Evolutionary conservation across 345 rosid genomes (phyloP).

Genomic region (Citrus mangshanensis): DNA sequence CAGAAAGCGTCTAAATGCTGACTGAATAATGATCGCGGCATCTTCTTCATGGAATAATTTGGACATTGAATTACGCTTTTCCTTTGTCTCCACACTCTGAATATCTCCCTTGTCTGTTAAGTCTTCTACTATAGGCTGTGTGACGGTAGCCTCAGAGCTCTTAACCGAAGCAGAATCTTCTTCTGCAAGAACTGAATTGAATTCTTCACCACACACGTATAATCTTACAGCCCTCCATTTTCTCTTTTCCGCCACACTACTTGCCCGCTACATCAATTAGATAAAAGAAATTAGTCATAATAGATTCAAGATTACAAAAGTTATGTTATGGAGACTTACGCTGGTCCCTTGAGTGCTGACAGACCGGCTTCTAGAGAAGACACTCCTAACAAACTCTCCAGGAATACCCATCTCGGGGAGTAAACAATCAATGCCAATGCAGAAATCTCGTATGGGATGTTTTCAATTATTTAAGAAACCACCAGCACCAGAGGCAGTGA

Average conservation of each 20-base stretch:
- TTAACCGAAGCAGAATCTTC: conserved; percentile 69
- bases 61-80: conserved; percentile 48
- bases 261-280: conserved; percentile 37
- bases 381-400: conserved; percentile 61
- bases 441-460: conserved; percentile 14
- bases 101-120: conserved; percentile 18
- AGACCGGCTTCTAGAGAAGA: conserved; percentile 64
- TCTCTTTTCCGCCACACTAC: conserved; percentile 48
- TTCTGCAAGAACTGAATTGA: conserved; percentile 71
- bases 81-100: conserved; percentile 31
- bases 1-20: conserved; percentile 64
- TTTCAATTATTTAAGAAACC: conserved; percentile 26
- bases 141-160: conserved; percentile 51
- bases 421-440: conserved; percentile 8
- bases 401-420: conserved; percentile 66
- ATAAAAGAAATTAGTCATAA: not conserved
- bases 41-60: conserved; percentile 55
- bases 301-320: not conserved
- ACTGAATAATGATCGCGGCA: conserved; percentile 73
- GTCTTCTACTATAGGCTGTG: conserved; percentile 33
- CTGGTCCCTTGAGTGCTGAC: conserved; percentile 35
- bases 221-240: conserved; percentile 69
- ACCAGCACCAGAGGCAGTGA: conserved; percentile 7
- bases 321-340: conserved; percentile 26
- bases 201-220: conserved; percentile 74